A percentile compares a stretch with the other conserved stretches of the same genome.
phyloP scores from a whole-genome alignment of 345 rosid genomes.

The Aethionema arabicum region DNA sequence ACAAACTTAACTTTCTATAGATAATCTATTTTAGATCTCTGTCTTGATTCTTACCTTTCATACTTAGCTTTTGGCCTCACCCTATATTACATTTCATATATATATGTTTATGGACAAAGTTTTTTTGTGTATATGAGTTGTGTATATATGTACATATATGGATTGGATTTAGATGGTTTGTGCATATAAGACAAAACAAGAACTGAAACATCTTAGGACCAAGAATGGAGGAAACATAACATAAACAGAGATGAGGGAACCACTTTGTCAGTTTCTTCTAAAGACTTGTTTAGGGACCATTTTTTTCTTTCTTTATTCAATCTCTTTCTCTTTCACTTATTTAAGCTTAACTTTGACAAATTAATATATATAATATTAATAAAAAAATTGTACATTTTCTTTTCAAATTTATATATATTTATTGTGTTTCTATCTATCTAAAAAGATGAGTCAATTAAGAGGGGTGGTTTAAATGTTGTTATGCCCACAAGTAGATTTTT shows the following conservation, averaged over 20 bases:
- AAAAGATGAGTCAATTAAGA: slow-evolving; percentile 25
- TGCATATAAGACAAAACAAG: slow-evolving; percentile 25
- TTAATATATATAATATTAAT: slow-evolving; percentile 2
- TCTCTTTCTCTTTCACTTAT: slow-evolving; percentile 34
- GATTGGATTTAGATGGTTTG: slow-evolving; percentile 17
- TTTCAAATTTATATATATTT: slow-evolving; percentile 26
- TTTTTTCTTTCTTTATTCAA: slow-evolving; percentile 9
- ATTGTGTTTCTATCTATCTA: slow-evolving; percentile 14
- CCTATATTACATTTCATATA: slow-evolving; percentile 33
- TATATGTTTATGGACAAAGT: slow-evolving; percentile 35
- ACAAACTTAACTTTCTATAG: slow-evolving; percentile 21
- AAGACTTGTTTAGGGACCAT: slow-evolving; percentile 23
- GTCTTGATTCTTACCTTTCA: too few relatives aligned
- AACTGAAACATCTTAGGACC: slow-evolving; percentile 37
- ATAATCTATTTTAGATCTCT: background rate
- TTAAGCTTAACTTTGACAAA: slow-evolving; percentile 34
- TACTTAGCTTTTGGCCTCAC: slow-evolving; percentile 36
- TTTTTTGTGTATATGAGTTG: slow-evolving; percentile 17
- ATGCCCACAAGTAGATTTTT: slow-evolving; percentile 35
- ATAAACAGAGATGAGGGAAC: slow-evolving; percentile 30
- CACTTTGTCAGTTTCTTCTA: slow-evolving; percentile 36
- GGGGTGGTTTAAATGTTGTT: slow-evolving; percentile 30
- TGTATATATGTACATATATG: slow-evolving; percentile 4
- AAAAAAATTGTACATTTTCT: slow-evolving; percentile 10
- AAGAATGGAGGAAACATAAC: slow-evolving; percentile 33